phyloP scores from a whole-genome alignment of 805 yeast species.

The Starmerella bacillaris region DNA sequence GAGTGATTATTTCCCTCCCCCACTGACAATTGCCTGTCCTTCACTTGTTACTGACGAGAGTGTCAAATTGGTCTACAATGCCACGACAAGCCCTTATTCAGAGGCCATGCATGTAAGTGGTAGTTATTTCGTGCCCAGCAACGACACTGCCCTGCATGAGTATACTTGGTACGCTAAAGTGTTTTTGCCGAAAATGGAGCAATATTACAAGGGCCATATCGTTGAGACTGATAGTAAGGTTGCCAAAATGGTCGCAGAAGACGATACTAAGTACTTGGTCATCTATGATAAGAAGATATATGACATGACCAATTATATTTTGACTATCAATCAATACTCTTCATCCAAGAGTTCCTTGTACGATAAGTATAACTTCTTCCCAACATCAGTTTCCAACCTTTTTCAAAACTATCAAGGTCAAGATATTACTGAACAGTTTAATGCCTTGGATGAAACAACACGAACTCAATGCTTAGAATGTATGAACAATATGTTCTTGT shows the following conservation, averaged over 20 bases:
- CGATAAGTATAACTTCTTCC: conserved; percentile 23
- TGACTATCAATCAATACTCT: conserved; percentile 20
- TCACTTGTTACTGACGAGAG: conserved; percentile 22
- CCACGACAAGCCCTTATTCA: conserved; percentile 18
- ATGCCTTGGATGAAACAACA: conserved; percentile 17
- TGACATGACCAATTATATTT: conserved; percentile 25
- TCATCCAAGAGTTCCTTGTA: conserved; percentile 12
- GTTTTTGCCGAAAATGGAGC: conserved; percentile 23
- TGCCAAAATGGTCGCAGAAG: conserved; percentile 12
- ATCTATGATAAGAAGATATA: conserved; percentile 23
- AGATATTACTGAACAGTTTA: conserved; percentile 23
- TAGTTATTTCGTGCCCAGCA: conserved; percentile 16
- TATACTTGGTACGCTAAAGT: conserved; percentile 24
- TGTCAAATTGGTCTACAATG: conserved; percentile 20
- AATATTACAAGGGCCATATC: conserved; percentile 24
- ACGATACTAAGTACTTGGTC: conserved; percentile 20
- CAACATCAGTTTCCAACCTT: conserved; percentile 19
- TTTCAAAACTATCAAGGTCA: conserved; percentile 22
- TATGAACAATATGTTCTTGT: conserved; percentile 23
- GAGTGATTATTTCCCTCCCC: conserved; percentile 27
- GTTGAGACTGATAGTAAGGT: conserved; percentile 22
- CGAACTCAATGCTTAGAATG: conserved; percentile 21
- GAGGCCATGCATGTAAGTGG: conserved; percentile 24
- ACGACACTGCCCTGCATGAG: conserved; percentile 22
- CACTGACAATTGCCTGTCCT: conserved; percentile 26